Base-by-base conservation (phyloP, 768 basidiomycete genomes). In the Multifurca ochricompacta region DNA sequence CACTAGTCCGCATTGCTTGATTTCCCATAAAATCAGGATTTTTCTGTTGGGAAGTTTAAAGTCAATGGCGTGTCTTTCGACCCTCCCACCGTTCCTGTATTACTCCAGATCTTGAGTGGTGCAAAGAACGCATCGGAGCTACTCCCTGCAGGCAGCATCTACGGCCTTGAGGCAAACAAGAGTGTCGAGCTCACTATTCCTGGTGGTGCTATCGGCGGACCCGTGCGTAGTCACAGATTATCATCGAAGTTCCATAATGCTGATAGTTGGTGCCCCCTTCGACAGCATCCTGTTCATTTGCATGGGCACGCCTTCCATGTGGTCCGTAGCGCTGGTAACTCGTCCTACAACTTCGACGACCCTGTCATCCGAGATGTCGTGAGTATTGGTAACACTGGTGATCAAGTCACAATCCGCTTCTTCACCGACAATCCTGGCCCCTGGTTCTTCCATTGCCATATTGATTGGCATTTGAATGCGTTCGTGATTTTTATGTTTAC, bases 101-200 rank as follows among this genome's bases (percentile, higher is more conserved):
- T 83, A 18, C 72, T 82, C 8, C 82, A 83, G 60, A 77, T 83
- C 30, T 63, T 83, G 32, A 80, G 77, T 44, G 82, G 82, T 0
- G 74, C 75, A 8, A 67, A 65, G 23, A 67, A 69, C 23, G 71
- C 80, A 0, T 62, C 69, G 19, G 70, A 77, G 1, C 69, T 84
- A 16, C 64, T 82, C 30, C 82, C 80, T 0, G 18, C 47, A 0
- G 79, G 77, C 2, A 70, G 70, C 11, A 68, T 82, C 9, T 77
- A 76, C 57, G 56, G 65, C 6, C 65, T 83, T 14, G 75, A 77
- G 0, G 67, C 63, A 10, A 74, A 79, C 57, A 72, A 58, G 55
- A 74, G 63, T 47, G 73, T 79, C n/a, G 77, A 79, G 56, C 62
- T 79, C 18, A 67, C 67, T 28, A 53, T 53, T 14, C 51, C 51